Conservation (phyloP, 495 filamentous ascomycete genomes). For the Talaromyces wortmannii region DNA sequence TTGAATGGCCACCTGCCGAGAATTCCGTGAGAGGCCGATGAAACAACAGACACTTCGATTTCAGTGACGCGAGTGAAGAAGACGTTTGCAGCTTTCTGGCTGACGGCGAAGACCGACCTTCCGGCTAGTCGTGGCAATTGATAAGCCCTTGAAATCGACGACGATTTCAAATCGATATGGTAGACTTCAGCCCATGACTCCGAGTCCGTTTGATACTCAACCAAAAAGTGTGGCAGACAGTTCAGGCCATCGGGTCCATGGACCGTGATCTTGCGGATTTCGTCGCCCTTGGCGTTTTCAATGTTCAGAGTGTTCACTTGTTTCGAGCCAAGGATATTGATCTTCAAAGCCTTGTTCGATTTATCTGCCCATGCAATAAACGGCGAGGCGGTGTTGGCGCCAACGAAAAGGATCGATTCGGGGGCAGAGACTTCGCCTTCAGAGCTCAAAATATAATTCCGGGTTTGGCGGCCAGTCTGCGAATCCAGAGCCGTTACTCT, state of each 20-base stretch:
- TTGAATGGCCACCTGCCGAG: slow-evolving; percentile 64
- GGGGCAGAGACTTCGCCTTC: slow-evolving; percentile 63
- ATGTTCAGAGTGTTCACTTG: slow-evolving; percentile 42
- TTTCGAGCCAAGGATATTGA: slow-evolving; percentile 78
- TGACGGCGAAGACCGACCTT: slow-evolving; percentile 70
- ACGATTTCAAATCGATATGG: slow-evolving; percentile 66
- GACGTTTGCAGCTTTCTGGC: slow-evolving; percentile 68
- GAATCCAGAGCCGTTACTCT: slow-evolving; percentile 68
- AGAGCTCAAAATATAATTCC: slow-evolving; percentile 59
- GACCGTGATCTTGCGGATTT: slow-evolving; percentile 58
- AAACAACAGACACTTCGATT: slow-evolving; percentile 63
- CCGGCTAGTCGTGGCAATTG: slow-evolving; percentile 61
- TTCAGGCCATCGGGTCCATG: slow-evolving; percentile 66
- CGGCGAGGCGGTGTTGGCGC: slow-evolving; percentile 74
- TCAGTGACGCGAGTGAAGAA: slow-evolving; percentile 79
- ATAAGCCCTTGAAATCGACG: slow-evolving; percentile 63
- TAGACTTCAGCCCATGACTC: slow-evolving; percentile 81
- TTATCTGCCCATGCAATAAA: slow-evolving; percentile 79
- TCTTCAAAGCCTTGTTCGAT: slow-evolving; percentile 55
- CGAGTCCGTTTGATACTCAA: slow-evolving; percentile 66
- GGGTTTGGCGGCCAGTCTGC: slow-evolving; percentile 56
- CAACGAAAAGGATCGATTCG: slow-evolving; percentile 71
- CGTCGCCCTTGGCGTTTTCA: slow-evolving; percentile 45
- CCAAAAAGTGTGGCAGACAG: slow-evolving; percentile 71
- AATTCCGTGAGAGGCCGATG: slow-evolving; percentile 69